Percentiles rank a stretch among this genome's conserved stretches.
Evolutionary conservation across 78 protist genomes (phyloP).

Genomic region (Isochrysis galbana): DNA sequence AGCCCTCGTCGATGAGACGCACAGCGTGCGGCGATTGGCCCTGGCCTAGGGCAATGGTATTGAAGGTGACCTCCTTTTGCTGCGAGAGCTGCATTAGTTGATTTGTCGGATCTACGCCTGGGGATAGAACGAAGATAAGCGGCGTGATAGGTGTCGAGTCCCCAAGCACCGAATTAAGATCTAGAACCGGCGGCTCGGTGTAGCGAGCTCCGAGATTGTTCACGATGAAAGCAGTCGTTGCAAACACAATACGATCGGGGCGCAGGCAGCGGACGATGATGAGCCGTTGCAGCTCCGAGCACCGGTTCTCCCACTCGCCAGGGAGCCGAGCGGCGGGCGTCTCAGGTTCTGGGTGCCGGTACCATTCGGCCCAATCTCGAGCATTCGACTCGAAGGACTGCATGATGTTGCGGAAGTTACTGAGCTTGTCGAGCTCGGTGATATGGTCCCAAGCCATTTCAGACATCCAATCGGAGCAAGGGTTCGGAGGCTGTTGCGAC

Average conservation of each 20-base stretch:
- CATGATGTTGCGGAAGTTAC: conserved; percentile 56
- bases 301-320: conserved; percentile 75
- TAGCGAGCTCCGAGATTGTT: conserved; percentile 61
- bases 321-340: conserved; percentile 59
- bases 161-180: conserved; percentile 41
- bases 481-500: conserved; percentile 62
- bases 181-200: conserved; percentile 78
- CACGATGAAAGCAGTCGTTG: conserved; percentile 59
- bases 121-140: conserved; percentile 81
- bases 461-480: conserved; percentile 72
- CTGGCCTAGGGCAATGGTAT: conserved; percentile 77
- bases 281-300: conserved; percentile 72
- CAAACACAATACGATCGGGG: conserved; percentile 80
- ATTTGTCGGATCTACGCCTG: conserved; percentile 82
- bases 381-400: conserved; percentile 57
- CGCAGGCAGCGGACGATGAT: conserved; percentile 82
- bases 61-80: conserved; percentile 37
- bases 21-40: conserved; percentile 79
- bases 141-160: conserved; percentile 63
- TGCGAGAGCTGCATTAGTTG: conserved; percentile 62
- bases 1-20: conserved; percentile 53
- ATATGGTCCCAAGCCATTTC: conserved; percentile 83
- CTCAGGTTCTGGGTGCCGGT: conserved; percentile 71
- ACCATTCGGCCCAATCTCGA: conserved; percentile 84
- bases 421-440: conserved; percentile 69